phyloP scores from a whole-genome alignment of 2,329 filamentous ascomycete species.

The Colletotrichum sidae region DNA sequence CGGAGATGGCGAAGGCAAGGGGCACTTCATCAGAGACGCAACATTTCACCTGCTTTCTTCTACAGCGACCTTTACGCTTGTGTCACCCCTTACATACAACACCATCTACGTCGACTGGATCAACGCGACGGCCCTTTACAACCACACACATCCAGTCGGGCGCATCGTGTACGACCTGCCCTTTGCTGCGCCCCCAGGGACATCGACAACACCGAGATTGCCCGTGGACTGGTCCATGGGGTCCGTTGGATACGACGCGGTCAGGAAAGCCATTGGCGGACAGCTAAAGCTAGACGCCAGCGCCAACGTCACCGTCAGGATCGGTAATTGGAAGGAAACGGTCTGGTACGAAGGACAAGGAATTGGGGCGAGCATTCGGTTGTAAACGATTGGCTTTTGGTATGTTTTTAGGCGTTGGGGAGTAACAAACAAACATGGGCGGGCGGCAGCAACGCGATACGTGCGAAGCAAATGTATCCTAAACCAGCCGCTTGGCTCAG shows the following conservation, averaged over 20 bases:
- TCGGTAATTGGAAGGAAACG: conserved; percentile 80
- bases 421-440: conserved; percentile 3
- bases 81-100: conserved; percentile 80
- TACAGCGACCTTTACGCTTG: conserved; percentile 84
- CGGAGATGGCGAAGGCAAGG: conserved; percentile 57
- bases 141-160: conserved; percentile 81
- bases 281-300: conserved; percentile 81
- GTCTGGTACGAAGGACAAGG: conserved; percentile 78
- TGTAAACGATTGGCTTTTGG: conserved; percentile 50
- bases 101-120: conserved; percentile 82
- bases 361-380: conserved; percentile 73
- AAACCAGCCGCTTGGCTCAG: conserved; percentile 13
- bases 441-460: conserved; percentile 6
- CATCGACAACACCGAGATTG: conserved; percentile 77
- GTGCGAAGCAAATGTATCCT: conserved; percentile 6
- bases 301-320: conserved; percentile 78
- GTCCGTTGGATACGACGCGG: conserved; percentile 84
- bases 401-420: conserved; percentile 9
- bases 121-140: conserved; percentile 88
- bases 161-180: conserved; percentile 79
- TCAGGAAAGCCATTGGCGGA: conserved; percentile 84
- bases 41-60: conserved; percentile 90
- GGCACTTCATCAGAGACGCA: conserved; percentile 85
- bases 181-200: conserved; percentile 82
- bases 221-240: conserved; percentile 85